Base-by-base conservation (phyloP, 768 basidiomycete species). In the Psilocybe sp. region DNA sequence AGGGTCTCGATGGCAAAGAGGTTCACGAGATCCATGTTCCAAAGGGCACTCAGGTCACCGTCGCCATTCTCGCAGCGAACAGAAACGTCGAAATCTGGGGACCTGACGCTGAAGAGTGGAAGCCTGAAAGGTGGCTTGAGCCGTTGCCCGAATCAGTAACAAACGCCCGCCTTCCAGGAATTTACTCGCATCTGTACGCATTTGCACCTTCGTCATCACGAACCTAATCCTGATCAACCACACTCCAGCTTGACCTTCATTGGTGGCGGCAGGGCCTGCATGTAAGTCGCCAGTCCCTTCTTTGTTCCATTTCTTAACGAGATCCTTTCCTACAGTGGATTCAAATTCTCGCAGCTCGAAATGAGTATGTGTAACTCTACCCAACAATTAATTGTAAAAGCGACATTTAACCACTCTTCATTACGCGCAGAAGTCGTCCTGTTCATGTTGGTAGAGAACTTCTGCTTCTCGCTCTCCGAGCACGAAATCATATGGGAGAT, bases 261-360 rank as follows among this genome's bases (percentile, higher is more conserved):
- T 1, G 63, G 58, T 18, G 63, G 63, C 2, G 53, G 55, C 19
- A 47, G 60, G 13, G 47, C 60, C 37, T 64, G 63, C 47, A 60
- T 63, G 60, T 60, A 40, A 50, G 54, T 46, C 16, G 6, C 33
- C 1, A 5, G 36, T 41, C 13, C 14, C 20, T 39, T 3, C 13
- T 11, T 4, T 20, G 14, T 28, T 14, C n/a, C 10, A 16, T 8
- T 23, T 44, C 13, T 10, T 34, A 20, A 16, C 19, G 20, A 9
- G 13, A 18, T 6, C 32, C 11, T 11, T 34, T 11, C 15, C 13
- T 23, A 1, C 18, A 61, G 57, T 16, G 74, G 74, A 40, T 75
- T 75, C 64, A 73, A 74, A 49, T 74, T 73, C 56, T 68, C 73
- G 1, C 68, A 72, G 50, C 57, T 76, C 12, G 73, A 73, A 52